Percentiles rank a stretch among this genome's conserved stretches.
Conservation (phyloP, 345 rosid genomes). For the Kandelia obovata region DNA sequence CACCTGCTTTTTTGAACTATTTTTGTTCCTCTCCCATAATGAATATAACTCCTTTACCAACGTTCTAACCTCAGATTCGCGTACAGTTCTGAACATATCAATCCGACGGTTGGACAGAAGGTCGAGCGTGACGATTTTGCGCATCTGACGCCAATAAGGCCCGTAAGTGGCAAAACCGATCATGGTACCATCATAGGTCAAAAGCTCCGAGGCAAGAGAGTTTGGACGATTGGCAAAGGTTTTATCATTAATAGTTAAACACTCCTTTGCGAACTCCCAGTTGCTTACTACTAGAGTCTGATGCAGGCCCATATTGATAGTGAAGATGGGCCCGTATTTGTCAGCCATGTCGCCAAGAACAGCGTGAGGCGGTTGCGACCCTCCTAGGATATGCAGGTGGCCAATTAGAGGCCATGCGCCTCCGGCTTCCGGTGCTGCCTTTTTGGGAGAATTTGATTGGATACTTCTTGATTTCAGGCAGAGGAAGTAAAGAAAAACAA, state of each 20-base stretch:
- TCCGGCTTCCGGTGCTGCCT: constrained; percentile 14
- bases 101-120: constrained; percentile 36
- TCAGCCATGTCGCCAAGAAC: constrained; percentile 24
- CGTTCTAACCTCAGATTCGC: constrained; percentile 26
- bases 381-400: constrained; percentile 34
- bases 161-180: constrained; percentile 29
- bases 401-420: constrained; percentile 30
- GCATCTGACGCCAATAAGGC: constrained; percentile 35
- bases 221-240: constrained; percentile 27
- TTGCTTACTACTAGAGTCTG: constrained; percentile 27
- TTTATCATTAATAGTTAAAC: constrained; percentile 33
- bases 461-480: neutral
- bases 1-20: neutral
- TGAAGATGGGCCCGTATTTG: constrained; percentile 29
- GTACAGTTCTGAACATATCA: constrained; percentile 25
- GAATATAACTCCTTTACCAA: constrained; percentile 17
- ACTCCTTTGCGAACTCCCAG: constrained; percentile 27
- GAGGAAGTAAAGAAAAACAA: neutral
- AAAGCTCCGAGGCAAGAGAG: constrained; percentile 14
- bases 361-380: constrained; percentile 8
- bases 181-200: constrained; percentile 29
- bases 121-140: constrained; percentile 30
- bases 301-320: constrained; percentile 20
- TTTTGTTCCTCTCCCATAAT: constrained; percentile 3
- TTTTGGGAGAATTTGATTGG: neutral